Evolutionary conservation across 345 rosid genomes (phyloP), one percentile per base, ranked within the genome.

Genomic region (Dipteronia dyeriana): DNA sequence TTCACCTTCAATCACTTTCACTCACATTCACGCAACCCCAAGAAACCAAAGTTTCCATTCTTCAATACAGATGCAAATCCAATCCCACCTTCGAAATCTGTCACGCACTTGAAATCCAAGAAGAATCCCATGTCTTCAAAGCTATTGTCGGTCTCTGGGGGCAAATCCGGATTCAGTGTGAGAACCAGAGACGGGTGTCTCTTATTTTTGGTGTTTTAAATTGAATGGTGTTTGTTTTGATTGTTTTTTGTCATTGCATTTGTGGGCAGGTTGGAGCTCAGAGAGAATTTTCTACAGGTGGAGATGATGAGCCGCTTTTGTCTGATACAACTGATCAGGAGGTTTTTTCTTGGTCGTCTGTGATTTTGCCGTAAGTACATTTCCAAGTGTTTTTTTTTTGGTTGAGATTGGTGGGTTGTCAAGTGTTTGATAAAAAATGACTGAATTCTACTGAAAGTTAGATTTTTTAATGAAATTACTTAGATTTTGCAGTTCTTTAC

Each of bases 301-400:
- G 86, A 74, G 97, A 82, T 61, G 80, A 84, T 20, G 88, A 81
- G 75, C 78, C 93, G 77, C 51, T 78, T 74, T 59, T 66, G 57
- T 80, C 91, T 57, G 93, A 87, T 64, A 78, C 78, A 9, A 68
- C 80, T 6, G 49, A 71, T 76, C 86, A 87, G 71, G 98, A 95
- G 78, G 77, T 79, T 2, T 95, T 95, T 89, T 79, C 93, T 65
- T 95, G 97, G 99, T 60, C 91, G 73, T 95, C 98, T 66, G 96
- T 95, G 62, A 81, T 93, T 75, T 81, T 92, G 7, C 99, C 99
- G 99, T 95, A 83, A 63, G 96, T 84, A 34, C 38, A 34, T 34
- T 76, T 75, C 71, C 43, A 11, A 23, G 63, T 53, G 53, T 17
- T 4, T 64, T 20, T 56, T 38, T 62, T 23, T 10, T 11, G 64